A percentile compares a stretch with the other conserved stretches of the same genome.
These are phyloP conservation scores for Cladosporium oxysporum DNA, from an alignment of 2,329 filamentous ascomycete genomes.

Conservation along the genomic window DNA sequence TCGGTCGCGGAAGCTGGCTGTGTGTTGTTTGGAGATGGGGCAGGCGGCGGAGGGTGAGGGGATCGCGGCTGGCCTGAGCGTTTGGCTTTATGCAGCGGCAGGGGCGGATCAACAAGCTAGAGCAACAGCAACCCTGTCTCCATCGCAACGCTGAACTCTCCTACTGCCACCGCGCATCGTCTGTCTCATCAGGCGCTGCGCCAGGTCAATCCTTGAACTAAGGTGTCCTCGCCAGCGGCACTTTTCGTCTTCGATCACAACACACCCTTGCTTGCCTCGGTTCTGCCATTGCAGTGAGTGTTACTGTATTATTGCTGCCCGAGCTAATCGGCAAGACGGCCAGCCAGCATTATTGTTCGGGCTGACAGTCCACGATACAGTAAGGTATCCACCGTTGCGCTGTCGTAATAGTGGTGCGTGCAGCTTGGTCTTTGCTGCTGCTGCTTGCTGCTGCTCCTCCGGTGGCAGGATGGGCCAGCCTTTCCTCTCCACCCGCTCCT, in stretches of 20 bases:
- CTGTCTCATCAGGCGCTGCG: not conserved
- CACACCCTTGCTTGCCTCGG: slow-evolving; percentile 1
- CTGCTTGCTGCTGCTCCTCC: not conserved
- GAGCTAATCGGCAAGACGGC: not conserved
- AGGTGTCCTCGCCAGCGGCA: not conserved
- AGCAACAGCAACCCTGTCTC: not conserved
- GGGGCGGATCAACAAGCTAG: slow-evolving; percentile 5
- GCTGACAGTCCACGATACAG: not conserved
- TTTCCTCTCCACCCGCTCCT: slow-evolving; percentile 6
- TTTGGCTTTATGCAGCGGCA: slow-evolving; percentile 8
- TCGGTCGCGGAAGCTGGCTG: slow-evolving; percentile 2
- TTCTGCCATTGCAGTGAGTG: not conserved
- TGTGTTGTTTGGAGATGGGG: slow-evolving; percentile 1
- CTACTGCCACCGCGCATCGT: not conserved
- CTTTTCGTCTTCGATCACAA: not conserved
- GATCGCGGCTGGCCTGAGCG: slow-evolving; percentile 5
- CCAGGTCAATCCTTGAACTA: not conserved
- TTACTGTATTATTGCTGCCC: not conserved
- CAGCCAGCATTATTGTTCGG: not conserved
- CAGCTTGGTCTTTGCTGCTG: not conserved
- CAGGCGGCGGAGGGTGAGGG: not conserved
- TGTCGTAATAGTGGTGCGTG: slow-evolving; percentile 10
- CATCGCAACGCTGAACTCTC: slow-evolving; percentile 8
- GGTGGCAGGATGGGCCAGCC: not conserved
- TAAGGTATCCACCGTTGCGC: slow-evolving; percentile 1